Percentiles rank a stretch among this genome's conserved stretches.
Evolutionary conservation across 2,329 filamentous ascomycete genomes (phyloP).

Genomic region (Fusarium falciforme): DNA sequence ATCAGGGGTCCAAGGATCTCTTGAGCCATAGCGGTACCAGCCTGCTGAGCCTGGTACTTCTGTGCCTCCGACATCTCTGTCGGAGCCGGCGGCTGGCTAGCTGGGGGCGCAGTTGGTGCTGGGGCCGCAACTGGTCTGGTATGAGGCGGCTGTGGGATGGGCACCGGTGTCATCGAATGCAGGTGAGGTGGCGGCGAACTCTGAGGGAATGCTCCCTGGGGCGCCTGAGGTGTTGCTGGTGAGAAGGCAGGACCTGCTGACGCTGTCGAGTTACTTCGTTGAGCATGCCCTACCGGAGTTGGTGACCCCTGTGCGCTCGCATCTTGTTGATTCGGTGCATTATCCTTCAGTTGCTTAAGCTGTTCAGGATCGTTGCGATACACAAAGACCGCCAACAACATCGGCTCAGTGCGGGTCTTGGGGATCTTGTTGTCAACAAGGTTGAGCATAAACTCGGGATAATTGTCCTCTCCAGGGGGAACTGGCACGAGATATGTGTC

Average conservation of each 20-base stretch:
- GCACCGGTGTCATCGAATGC: constrained; percentile 51
- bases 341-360: constrained; percentile 45
- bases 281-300: constrained; percentile 49
- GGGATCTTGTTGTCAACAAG: constrained; percentile 88
- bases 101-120: constrained; percentile 25
- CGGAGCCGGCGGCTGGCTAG: constrained; percentile 27
- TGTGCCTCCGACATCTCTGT: constrained; percentile 48
- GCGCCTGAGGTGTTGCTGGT: constrained; percentile 59
- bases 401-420: constrained; percentile 75
- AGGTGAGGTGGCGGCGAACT: constrained; percentile 47
- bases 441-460: constrained; percentile 89
- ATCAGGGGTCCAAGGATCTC: constrained; percentile 74
- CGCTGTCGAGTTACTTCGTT: constrained; percentile 59
- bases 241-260: constrained; percentile 63
- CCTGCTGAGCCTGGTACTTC: constrained; percentile 57
- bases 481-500: constrained; percentile 94
- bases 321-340: constrained; percentile 15
- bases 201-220: constrained; percentile 49
- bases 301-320: constrained; percentile 45
- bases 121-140: constrained; percentile 23
- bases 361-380: constrained; percentile 71
- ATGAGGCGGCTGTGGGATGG: constrained; percentile 50
- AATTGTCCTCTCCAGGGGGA: constrained; percentile 73
- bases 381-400: constrained; percentile 87
- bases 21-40: constrained; percentile 68